Evolutionary conservation across 805 yeast species (phyloP).

Genomic region (Brettanomyces anomalus): DNA sequence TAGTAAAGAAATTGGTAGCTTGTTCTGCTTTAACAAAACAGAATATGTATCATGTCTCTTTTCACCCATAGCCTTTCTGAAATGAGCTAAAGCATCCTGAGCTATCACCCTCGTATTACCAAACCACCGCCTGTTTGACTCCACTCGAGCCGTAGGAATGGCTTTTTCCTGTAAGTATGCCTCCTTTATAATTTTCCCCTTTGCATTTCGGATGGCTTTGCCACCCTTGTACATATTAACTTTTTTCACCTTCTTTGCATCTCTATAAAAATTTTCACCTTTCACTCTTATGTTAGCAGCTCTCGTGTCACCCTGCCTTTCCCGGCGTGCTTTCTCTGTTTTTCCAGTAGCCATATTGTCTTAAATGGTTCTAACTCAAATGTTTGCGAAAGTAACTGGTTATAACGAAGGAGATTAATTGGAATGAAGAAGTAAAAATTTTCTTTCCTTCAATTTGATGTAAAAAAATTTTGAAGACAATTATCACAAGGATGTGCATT

Average conservation of each 20-base stretch:
- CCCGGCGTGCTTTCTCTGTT: constrained; percentile 83
- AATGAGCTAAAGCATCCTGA: constrained; percentile 90
- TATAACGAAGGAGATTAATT: too few species aligned
- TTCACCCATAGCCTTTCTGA: constrained; percentile 88
- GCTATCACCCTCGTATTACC: constrained; percentile 96
- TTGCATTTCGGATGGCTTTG: constrained; percentile 74
- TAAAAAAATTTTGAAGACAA: too few species aligned
- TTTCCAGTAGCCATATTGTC: constrained; percentile 78
- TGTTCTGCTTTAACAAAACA: constrained; percentile 79
- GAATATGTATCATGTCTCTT: constrained; percentile 76
- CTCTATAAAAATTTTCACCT: constrained; percentile 94
- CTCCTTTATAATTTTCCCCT: constrained; percentile 80
- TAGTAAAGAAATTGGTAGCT: constrained; percentile 88
- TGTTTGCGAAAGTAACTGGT: too few species aligned
- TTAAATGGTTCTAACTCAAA: too few species aligned
- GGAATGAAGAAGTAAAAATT: too few species aligned
- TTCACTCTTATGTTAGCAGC: constrained; percentile 90
- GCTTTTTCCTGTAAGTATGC: constrained; percentile 85
- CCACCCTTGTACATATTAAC: constrained; percentile 92
- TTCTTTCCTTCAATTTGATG: too few species aligned
- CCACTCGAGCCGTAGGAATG: constrained; percentile 85
- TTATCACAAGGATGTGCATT: too few species aligned
- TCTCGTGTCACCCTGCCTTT: constrained; percentile 69
- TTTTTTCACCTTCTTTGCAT: constrained; percentile 85
- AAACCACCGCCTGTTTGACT: constrained; percentile 96